Evolutionary conservation across 2,329 filamentous ascomycete species (phyloP), one percentile per base, ranked within the genome.

Genomic region (Botrytis hyacinthi): DNA sequence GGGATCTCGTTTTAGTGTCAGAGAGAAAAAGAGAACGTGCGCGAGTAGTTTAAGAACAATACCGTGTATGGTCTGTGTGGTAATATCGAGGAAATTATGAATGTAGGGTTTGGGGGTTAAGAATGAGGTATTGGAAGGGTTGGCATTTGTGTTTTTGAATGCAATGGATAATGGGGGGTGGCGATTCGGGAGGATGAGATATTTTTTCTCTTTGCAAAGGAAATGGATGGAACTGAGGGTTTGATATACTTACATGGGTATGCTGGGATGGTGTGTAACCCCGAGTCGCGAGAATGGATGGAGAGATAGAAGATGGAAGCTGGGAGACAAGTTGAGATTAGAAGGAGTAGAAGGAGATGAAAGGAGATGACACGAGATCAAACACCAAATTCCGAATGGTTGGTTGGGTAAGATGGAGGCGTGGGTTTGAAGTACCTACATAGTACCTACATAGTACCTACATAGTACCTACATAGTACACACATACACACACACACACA

Each of bases 81-180:
- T 40, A 67, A 54, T 67, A 51, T 67, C 37, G 46, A 54, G 65
- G 65, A 54, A 67, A 67, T 67, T 51, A 67, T 67, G 37, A 5
- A 26, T 67, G 65, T 67, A 67, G 63, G 63, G 63, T 67, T 48
- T 37, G 63, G 44, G 63, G 46, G 32, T 40, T 29, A 22, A 66
- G 44, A 61, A 37, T 61, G 22, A 29, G 46, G 40, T 2, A 40
- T 26, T 46, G n/a, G 40, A 65, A 46, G 62, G 42, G 44, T 46
- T 18, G n/a, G n/a, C 40, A 62, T 62, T n/a, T n/a, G 35, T 62
- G 26, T 4, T 42, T 10, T n/a, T 42, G 37, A 18, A 29, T 8
- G 60, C 48, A 54, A 40, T n/a, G 32, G 20, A 14, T 35, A 48
- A 22, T 37, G 7, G 46, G 35, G 35, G 59, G 32, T 29, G 51